These are phyloP conservation scores for Eucalyptus marginata DNA, from an alignment of 345 rosid genomes.

Conservation along the genomic window DNA sequence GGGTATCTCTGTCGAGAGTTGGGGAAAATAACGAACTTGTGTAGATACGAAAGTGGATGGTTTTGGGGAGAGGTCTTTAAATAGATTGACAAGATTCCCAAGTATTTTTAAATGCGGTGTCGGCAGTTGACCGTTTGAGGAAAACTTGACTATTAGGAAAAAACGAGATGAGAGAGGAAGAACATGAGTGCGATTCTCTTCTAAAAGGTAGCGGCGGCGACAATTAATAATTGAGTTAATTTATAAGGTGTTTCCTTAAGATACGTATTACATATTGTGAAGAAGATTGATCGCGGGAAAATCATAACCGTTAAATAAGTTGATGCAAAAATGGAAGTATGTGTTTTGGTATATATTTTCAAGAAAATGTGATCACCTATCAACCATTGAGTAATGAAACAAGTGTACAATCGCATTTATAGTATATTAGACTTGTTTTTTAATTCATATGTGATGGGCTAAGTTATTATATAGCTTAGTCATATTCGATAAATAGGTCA, in stretches of 20 bases:
- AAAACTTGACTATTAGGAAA: too few species aligned
- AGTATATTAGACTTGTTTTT: background rate
- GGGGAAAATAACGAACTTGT: background rate
- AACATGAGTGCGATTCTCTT: background rate
- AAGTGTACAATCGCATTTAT: background rate
- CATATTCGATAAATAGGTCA: too few species aligned
- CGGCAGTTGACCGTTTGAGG: background rate
- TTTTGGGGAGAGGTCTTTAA: background rate
- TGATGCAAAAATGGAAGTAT: background rate
- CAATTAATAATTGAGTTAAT: too few species aligned
- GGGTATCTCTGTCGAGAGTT: too few species aligned
- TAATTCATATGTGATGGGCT: background rate
- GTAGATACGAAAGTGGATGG: background rate
- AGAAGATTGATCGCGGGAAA: too few species aligned
- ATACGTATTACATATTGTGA: too few species aligned
- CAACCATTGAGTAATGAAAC: background rate
- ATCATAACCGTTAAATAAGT: background rate
- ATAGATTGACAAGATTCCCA: background rate
- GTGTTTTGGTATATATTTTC: background rate
- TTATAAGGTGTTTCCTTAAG: too few species aligned
- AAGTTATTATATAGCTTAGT: background rate
- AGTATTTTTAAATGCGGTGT: background rate
- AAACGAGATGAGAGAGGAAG: background rate
- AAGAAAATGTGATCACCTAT: background rate
- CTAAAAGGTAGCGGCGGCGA: background rate